Base-by-base conservation (phyloP, 78 protist genomes). In the Trichosphaerium sp. region DNA sequence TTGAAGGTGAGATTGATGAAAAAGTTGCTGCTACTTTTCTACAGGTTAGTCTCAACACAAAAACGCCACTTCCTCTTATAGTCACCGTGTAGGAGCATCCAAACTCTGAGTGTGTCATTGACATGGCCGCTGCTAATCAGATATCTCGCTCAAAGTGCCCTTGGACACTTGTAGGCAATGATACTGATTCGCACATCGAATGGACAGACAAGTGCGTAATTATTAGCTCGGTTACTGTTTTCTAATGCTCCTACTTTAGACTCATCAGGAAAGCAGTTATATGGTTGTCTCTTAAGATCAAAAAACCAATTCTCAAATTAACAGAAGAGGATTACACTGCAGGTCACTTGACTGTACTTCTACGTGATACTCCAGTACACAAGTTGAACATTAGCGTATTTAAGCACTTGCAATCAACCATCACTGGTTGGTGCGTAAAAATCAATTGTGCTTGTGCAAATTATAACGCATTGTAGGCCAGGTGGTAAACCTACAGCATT, bases 401-500 rank as follows among this genome's bases (percentile, higher is more conserved):
- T 12, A 25, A 70, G 29, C 47, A 77, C 32, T 31, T 77, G n/a
- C 58, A 69, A 55, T 43, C 70, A 15, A 69, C 83, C 2, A 55
- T 77, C 29, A 70, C 44, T 44, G 83, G 83, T 14, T 77, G 83
- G 83, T n/a, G n/a, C n/a, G n/a, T n/a, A n/a, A n/a, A n/a, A n/a
- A n/a, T n/a, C n/a, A n/a, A n/a, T n/a, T n/a, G n/a, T n/a, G n/a
- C n/a, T n/a, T n/a, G n/a, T n/a, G n/a, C n/a, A n/a, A n/a, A n/a
- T n/a, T n/a, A n/a, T n/a, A n/a, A n/a, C n/a, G n/a, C n/a, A n/a
- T n/a, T n/a, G n/a, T n/a, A n/a, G n/a, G n/a, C 83, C 83, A 35
- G 83, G 83, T 6, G 83, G 83, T 38, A 43, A 75, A 41, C 65
- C 83, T n/a, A n/a, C n/a, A n/a, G n/a, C n/a, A n/a, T n/a, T n/a